phyloP scores from a whole-genome alignment of 768 basidiomycete genomes.

The Amyloporia xantha region DNA sequence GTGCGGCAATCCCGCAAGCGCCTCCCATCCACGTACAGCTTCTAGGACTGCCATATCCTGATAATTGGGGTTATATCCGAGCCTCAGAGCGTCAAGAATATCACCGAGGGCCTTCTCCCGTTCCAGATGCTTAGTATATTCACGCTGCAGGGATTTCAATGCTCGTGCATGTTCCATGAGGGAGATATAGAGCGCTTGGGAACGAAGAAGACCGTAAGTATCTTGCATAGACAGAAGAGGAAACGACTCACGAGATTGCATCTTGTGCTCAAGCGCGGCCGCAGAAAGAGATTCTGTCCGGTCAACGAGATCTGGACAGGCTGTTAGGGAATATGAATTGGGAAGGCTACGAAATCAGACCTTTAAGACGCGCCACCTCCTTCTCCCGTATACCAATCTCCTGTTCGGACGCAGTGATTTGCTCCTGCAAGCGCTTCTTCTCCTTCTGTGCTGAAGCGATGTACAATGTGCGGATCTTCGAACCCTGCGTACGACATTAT shows the following conservation, averaged over 20 bases:
- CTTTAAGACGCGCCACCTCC: slow-evolving; percentile 68
- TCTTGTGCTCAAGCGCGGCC: slow-evolving; percentile 77
- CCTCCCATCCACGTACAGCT: slow-evolving; percentile 92
- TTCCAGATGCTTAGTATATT: slow-evolving; percentile 65
- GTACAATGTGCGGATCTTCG: slow-evolving; percentile 87
- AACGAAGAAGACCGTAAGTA: neutral
- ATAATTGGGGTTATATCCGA: slow-evolving; percentile 95
- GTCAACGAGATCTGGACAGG: slow-evolving; percentile 61
- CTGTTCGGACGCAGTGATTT: slow-evolving; percentile 42
- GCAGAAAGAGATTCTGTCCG: slow-evolving; percentile 72
- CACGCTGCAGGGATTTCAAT: slow-evolving; percentile 68
- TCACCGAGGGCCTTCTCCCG: slow-evolving; percentile 73
- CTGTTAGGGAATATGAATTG: neutral
- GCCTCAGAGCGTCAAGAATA: slow-evolving; percentile 76
- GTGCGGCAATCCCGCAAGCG: slow-evolving; percentile 59
- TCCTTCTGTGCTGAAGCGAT: slow-evolving; percentile 85
- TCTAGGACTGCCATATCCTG: slow-evolving; percentile 99
- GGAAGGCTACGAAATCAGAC: slow-evolving; percentile 29
- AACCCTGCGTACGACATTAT: slow-evolving; percentile 45
- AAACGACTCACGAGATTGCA: slow-evolving; percentile 69
- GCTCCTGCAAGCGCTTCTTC: slow-evolving; percentile 71
- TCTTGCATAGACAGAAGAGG: neutral
- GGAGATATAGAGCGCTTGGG: slow-evolving; percentile 77
- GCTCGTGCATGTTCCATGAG: slow-evolving; percentile 69
- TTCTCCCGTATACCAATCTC: slow-evolving; percentile 61